phyloP scores from a whole-genome alignment of 2,329 filamentous ascomycete species.

The Xylariaceae sp. region DNA sequence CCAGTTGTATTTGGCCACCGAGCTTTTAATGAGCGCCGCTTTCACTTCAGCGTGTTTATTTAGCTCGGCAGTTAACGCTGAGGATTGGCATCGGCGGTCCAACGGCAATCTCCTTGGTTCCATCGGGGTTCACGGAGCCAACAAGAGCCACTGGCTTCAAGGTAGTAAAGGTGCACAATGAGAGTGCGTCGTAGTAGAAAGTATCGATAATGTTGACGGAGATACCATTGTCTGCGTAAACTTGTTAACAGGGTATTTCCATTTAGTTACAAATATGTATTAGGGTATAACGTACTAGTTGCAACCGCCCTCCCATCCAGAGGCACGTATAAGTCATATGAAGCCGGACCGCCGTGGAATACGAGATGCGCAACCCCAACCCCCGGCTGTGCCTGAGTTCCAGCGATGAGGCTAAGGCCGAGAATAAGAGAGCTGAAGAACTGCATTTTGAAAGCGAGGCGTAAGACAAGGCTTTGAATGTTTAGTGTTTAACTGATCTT shows the following conservation, averaged over 20 bases:
- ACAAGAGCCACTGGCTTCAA: conserved; percentile 41
- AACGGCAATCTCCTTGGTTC: conserved; percentile 49
- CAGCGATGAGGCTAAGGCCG: conserved; percentile 28
- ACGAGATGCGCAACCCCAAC: conserved; percentile 49
- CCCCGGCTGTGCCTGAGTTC: conserved; percentile 28
- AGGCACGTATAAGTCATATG: conserved; percentile 49
- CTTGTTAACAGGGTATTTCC: conserved; percentile 1
- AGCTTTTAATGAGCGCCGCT: too few species aligned
- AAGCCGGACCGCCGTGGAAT: conserved; percentile 50
- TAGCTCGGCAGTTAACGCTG: conserved; percentile 50
- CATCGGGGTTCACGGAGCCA: conserved; percentile 38
- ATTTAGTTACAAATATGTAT: neutral
- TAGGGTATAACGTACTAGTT: conserved; percentile 43
- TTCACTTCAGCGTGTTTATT: conserved; percentile 42
- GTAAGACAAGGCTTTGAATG: neutral
- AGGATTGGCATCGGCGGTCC: conserved; percentile 52
- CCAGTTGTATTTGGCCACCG: too few species aligned
- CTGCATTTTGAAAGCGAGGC: conserved; percentile 25
- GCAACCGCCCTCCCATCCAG: conserved; percentile 47
- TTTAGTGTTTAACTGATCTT: neutral
- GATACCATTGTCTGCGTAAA: conserved; percentile 46
- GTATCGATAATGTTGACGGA: conserved; percentile 49
- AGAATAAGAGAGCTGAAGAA: conserved; percentile 23
- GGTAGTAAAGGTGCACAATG: conserved; percentile 52
- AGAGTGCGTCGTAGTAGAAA: conserved; percentile 50